Percentiles rank a stretch among this genome's conserved stretches.
These are phyloP conservation scores for Trametes sp. DNA, from an alignment of 1,284 basidiomycete genomes.

Conservation along the genomic window DNA sequence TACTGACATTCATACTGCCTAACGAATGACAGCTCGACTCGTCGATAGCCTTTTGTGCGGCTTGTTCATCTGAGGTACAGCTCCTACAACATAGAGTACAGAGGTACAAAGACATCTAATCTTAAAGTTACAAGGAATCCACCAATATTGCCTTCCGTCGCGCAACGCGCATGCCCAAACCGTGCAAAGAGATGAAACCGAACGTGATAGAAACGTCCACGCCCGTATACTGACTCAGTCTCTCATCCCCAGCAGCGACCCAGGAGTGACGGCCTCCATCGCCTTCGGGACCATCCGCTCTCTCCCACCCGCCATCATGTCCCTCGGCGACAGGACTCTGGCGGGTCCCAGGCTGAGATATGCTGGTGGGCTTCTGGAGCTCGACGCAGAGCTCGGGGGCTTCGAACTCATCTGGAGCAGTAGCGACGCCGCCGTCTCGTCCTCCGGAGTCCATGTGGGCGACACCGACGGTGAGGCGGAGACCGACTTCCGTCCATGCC, in stretches of 20 bases:
- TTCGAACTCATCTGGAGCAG: slow-evolving; percentile 67
- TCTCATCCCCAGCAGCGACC: slow-evolving; percentile 30
- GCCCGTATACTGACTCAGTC: slow-evolving; percentile 11
- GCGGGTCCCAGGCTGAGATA: background rate
- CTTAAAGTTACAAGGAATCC: slow-evolving; percentile 18
- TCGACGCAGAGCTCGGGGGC: slow-evolving; percentile 28
- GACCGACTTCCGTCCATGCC: slow-evolving; percentile 22
- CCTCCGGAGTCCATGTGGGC: slow-evolving; percentile 65
- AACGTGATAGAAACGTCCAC: background rate
- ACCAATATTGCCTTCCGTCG: background rate
- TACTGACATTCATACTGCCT: no score
- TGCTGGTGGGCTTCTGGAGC: slow-evolving; percentile 16
- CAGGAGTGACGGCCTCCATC: slow-evolving; percentile 27
- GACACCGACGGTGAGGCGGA: slow-evolving; percentile 37
- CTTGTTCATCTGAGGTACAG: background rate
- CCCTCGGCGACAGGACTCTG: slow-evolving; percentile 12
- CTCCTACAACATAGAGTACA: slow-evolving; percentile 13
- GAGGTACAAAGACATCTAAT: background rate
- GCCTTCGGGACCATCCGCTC: background rate
- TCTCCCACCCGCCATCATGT: slow-evolving; percentile 8
- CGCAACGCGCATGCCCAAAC: background rate
- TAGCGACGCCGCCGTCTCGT: slow-evolving; percentile 72
- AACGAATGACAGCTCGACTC: no score
- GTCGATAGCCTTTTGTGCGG: no score
- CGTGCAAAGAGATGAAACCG: background rate